Evolutionary conservation across 306 rosid species (phyloP).

Genomic region (Corylus heterophylla): DNA sequence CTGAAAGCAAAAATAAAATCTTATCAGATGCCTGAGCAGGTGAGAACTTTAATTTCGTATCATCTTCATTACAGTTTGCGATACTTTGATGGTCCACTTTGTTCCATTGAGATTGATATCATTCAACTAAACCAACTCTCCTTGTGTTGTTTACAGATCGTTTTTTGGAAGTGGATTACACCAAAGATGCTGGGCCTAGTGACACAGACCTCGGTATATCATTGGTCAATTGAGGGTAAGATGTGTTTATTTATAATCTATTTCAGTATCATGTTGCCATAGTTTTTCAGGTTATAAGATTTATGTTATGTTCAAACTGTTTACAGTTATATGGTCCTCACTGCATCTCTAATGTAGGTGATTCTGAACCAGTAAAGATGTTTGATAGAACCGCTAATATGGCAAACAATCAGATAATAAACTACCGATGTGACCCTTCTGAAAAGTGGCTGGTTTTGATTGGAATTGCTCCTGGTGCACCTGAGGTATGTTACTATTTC

Average conservation of each 20-base stretch:
- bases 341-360: constrained; percentile 57
- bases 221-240: constrained; percentile 96
- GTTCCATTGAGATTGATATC: constrained; percentile 6
- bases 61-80: constrained; percentile 2
- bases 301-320: constrained; percentile 22
- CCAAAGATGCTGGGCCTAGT: constrained; percentile 91
- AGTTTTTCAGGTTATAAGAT: constrained; percentile 11
- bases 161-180: constrained; percentile 98
- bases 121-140: constrained; percentile 21
- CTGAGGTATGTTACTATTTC: constrained; percentile 66
- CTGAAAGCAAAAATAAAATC: constrained; percentile 95
- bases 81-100: constrained; percentile 5
- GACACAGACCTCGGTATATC: constrained; percentile 90
- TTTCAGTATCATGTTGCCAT: constrained; percentile 18
- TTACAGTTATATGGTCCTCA: constrained; percentile 28
- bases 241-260: constrained; percentile 17
- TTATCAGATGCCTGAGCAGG: constrained; percentile 98
- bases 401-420: constrained; percentile 92
- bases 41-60: constrained; percentile 26
- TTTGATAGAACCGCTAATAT: constrained; percentile 94
- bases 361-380: constrained; percentile 92
- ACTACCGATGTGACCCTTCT: constrained; percentile 94
- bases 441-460: constrained; percentile 99
- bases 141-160: constrained; percentile 56
- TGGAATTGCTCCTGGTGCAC: constrained; percentile 98